Evolutionary conservation across 192 early-diverging fungal species (phyloP).

Genomic region (Backusella westeae): DNA sequence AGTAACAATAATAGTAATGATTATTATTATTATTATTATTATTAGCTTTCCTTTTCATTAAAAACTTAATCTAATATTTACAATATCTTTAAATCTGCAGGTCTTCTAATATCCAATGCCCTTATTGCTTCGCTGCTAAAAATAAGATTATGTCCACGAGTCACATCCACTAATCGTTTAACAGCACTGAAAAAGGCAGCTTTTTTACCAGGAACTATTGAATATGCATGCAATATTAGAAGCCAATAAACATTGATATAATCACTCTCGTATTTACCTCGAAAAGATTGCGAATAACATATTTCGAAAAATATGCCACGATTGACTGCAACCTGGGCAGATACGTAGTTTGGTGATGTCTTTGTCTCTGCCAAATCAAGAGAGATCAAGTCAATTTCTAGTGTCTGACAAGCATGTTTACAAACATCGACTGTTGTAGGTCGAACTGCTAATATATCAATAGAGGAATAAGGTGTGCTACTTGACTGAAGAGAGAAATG

Average conservation of each 20-base stretch:
- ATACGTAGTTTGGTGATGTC: conserved; percentile 62
- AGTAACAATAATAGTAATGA: too few species aligned
- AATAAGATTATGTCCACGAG: conserved; percentile 78
- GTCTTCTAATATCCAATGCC: conserved; percentile 71
- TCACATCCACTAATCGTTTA: conserved; percentile 60
- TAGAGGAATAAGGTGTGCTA: conserved; percentile 14
- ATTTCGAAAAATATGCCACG: conserved; percentile 84
- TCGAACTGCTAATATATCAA: conserved; percentile 74
- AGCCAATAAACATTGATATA: not conserved
- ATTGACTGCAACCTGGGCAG: conserved; percentile 60
- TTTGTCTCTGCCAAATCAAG: conserved; percentile 48
- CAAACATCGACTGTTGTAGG: conserved; percentile 73
- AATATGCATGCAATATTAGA: not conserved
- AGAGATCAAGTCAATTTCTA: conserved; percentile 82
- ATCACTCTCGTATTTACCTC: conserved; percentile 50
- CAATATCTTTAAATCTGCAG: conserved; percentile 80
- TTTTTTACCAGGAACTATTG: conserved; percentile 56
- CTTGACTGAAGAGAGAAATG: conserved; percentile 26
- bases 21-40: too few species aligned
- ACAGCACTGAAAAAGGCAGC: conserved; percentile 68
- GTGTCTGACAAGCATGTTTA: conserved; percentile 59
- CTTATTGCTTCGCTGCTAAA: conserved; percentile 65
- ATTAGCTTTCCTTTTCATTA: not conserved
- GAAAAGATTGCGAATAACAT: conserved; percentile 60
- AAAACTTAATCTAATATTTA: conserved; percentile 25